Base-by-base conservation (phyloP, 2,329 filamentous ascomycete species). In the Lasiodiplodia sp. region DNA sequence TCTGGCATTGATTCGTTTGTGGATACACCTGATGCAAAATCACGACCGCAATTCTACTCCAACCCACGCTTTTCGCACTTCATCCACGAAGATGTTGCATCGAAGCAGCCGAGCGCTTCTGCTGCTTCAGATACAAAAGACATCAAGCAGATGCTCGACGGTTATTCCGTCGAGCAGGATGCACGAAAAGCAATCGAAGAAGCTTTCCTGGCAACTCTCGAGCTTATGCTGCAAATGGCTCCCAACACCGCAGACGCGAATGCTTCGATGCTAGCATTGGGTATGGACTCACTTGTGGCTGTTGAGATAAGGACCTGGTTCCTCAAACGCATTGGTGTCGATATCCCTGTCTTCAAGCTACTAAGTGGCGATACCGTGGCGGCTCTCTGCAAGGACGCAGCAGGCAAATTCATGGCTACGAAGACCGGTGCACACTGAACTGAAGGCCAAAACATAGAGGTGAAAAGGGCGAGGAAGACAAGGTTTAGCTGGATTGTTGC, bases 261-360 rank as follows among this genome's bases (percentile, higher is more conserved):
- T 12, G 47, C 25, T 14, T 23, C 49, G 3, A 3, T 66, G 21
- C 3, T 66, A 4, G 10, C 55, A 4, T 74, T 79, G 21, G 76
- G 80, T 0, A 67, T 79, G 14, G 81, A 82, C 69, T 82, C 80
- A 2, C 70, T 82, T 1, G 66, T 80, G 14, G 78, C 80, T 0
- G 80, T 82, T 2, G 78, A 81, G 25, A 63, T 82, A 2, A 81
- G 84, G 0, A 74, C 80, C 2, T 87, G 85, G 85, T 83, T 86
- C 69, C 49, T 81, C n/a, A 83, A 84, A 66, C 75, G 82, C 47
- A 56, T 86, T 0, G 69, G 81, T 0, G 73, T 81, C 0, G 81
- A 86, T 56, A 78, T 86, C 0, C 81, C 83, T 0, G 79, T 86
- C 2, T 74, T 86, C 3, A 83, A 83, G 68, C 77, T 86, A 47